Base-by-base conservation (phyloP, 805 yeast species). In the Alloascoidea hylecoeti region DNA sequence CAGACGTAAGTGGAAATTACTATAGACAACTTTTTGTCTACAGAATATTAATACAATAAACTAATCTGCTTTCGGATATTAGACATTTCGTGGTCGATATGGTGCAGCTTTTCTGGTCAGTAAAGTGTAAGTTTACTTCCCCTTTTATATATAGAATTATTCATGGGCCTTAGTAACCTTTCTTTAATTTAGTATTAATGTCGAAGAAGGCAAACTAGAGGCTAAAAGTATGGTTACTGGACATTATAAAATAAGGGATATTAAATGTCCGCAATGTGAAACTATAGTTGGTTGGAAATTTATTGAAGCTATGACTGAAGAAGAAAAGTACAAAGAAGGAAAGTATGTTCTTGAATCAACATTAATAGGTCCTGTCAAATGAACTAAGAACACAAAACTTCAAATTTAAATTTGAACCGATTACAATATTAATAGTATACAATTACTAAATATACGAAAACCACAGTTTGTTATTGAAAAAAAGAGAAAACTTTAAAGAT, bases 201-300 rank as follows among this genome's bases (percentile, higher is more conserved):
- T 62, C 34, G 50, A 54, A 4, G 57, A 54, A 30, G 61, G 63
- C 1, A 48, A 49, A 6, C 44, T 52, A 2, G 68, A 60, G 41
- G 55, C 54, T 13, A 56, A 71, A 27, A 50, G 58, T 30, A 76
- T 78, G 84, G 57, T 67, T 18, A 75, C 83, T 1, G 85, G 84
- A 1, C 50, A 50, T 16, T 78, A 74, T 46, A 48, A 60, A 0
- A 79, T 78, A 2, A 66, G 74, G 42, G 78, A 74, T 46, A 63
- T 75, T 18, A 47, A 48, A 28, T 78, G 85, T 47, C 68, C 64
- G 35, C 69, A 67, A 43, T 78, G 85, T 49, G 56, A 58, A 37
- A 50, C 54, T 3, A 54, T 66, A 38, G 56, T 78, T 14, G 85
- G 84, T 2, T 78, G 85, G 85, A 68, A 66, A 42, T 78, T 78